Conservation (phyloP, 2,329 filamentous ascomycete genomes). For the Aspergillus puulaauensis region DNA sequence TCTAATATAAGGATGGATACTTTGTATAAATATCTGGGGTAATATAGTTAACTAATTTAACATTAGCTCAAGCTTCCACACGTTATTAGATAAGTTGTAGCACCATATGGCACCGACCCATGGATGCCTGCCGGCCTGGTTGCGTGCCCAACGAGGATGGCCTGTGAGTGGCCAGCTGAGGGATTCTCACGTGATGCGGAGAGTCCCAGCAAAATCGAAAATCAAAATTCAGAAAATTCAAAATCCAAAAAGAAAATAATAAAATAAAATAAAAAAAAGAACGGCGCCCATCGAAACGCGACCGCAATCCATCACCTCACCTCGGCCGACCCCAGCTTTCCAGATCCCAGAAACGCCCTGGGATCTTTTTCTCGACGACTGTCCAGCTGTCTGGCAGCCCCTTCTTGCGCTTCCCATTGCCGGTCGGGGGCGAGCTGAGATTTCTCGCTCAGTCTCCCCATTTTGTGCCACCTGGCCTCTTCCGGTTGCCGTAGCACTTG, state of each 20-base stretch:
- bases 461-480: slow-evolving; percentile 11
- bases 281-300: slow-evolving; percentile 18
- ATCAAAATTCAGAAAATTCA: slow-evolving; percentile 20
- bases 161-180: slow-evolving; percentile 16
- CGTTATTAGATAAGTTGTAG: neutral
- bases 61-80: no score
- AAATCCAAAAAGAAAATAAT: slow-evolving; percentile 18
- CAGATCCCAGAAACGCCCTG: slow-evolving; percentile 8
- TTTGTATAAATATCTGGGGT: neutral
- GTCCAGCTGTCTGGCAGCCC: neutral
- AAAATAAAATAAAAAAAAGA: slow-evolving; percentile 17
- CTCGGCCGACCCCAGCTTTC: slow-evolving; percentile 13
- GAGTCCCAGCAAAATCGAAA: slow-evolving; percentile 17
- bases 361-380: neutral
- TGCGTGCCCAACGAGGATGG: slow-evolving; percentile 12
- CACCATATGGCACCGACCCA: slow-evolving; percentile 2
- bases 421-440: slow-evolving; percentile 12
- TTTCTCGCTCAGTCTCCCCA: slow-evolving; percentile 4
- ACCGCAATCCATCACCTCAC: slow-evolving; percentile 18
- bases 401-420: slow-evolving; percentile 12
- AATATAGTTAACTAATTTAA: neutral
- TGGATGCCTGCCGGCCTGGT: neutral
- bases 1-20: neutral
- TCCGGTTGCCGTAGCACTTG: slow-evolving; percentile 9
- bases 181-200: slow-evolving; percentile 19